Evolutionary conservation across 768 basidiomycete species (phyloP).

Genomic region (Crassisporium funariophilum): DNA sequence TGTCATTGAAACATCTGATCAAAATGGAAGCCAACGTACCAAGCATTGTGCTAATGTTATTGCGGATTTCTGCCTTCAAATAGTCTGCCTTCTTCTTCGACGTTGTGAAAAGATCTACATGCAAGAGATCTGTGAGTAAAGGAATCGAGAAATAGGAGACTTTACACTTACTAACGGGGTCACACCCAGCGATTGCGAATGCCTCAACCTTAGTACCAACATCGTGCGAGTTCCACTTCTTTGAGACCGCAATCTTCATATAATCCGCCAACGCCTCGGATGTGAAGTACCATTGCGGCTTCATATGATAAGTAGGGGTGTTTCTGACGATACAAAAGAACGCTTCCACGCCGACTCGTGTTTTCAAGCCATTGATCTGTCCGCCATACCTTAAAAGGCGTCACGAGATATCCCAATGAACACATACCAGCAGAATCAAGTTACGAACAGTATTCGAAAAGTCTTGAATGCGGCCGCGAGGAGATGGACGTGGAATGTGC

Average conservation of each 20-base stretch:
- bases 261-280: conserved; percentile 13
- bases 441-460: conserved; percentile 1
- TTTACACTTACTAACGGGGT: conserved; percentile 5
- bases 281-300: conserved; percentile 24
- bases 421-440: conserved; percentile 1
- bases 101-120: neutral
- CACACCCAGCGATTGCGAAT: conserved; percentile 12
- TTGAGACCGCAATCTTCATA: conserved; percentile 14
- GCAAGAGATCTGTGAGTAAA: neutral
- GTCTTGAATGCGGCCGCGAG: conserved; percentile 10
- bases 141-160: neutral
- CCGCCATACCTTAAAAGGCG: neutral
- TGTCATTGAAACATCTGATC: neutral
- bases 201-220: conserved; percentile 9
- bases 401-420: neutral
- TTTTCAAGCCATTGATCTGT: conserved; percentile 9
- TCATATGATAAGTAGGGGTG: conserved; percentile 14
- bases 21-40: neutral
- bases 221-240: conserved; percentile 7
- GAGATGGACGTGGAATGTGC: conserved; percentile 1
- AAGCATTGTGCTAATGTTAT: neutral
- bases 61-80: neutral
- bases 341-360: conserved; percentile 21
- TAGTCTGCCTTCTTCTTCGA: conserved; percentile 7
- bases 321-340: conserved; percentile 26